Evolutionary conservation across 2,329 filamentous ascomycete genomes (phyloP).

Genomic region (Corynespora cassiicola): DNA sequence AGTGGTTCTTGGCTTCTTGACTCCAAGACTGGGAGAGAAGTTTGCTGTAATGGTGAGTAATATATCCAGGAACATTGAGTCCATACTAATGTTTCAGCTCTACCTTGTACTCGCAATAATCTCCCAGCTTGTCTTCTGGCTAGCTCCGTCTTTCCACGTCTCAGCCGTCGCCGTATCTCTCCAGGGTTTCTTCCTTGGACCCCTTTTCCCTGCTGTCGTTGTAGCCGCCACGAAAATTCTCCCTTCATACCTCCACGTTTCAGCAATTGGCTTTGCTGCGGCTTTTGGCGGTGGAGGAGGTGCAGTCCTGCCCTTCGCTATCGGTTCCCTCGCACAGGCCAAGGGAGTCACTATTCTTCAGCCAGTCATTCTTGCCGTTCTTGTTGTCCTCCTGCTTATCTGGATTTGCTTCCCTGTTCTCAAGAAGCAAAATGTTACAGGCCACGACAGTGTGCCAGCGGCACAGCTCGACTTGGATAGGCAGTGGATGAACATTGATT

Average conservation of each 20-base stretch:
- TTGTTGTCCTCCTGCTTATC: conserved; percentile 55
- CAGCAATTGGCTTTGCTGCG: conserved; percentile 76
- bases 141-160: conserved; percentile 74
- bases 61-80: conserved; percentile 30
- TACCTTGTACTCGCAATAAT: conserved; percentile 69
- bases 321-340: conserved; percentile 69
- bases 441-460: background rate
- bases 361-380: conserved; percentile 61
- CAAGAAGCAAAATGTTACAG: conserved; percentile 9
- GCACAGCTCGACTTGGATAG: background rate
- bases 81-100: conserved; percentile 27
- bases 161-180: conserved; percentile 73
- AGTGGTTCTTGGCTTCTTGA: conserved; percentile 75
- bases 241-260: conserved; percentile 75
- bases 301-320: conserved; percentile 66
- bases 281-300: conserved; percentile 77
- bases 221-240: conserved; percentile 75
- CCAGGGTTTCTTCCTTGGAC: conserved; percentile 78
- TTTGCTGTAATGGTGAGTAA: conserved; percentile 47
- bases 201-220: conserved; percentile 75
- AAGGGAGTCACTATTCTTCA: conserved; percentile 64
- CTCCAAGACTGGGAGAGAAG: conserved; percentile 74
- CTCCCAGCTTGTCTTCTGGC: conserved; percentile 76
- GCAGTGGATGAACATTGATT: conserved; percentile 25
- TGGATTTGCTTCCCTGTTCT: conserved; percentile 51